A percentile compares a stretch with the other conserved stretches of the same genome.
These are phyloP conservation scores for Penicillium diatomitis DNA, from an alignment of 495 filamentous ascomycete genomes.

Conservation along the genomic window DNA sequence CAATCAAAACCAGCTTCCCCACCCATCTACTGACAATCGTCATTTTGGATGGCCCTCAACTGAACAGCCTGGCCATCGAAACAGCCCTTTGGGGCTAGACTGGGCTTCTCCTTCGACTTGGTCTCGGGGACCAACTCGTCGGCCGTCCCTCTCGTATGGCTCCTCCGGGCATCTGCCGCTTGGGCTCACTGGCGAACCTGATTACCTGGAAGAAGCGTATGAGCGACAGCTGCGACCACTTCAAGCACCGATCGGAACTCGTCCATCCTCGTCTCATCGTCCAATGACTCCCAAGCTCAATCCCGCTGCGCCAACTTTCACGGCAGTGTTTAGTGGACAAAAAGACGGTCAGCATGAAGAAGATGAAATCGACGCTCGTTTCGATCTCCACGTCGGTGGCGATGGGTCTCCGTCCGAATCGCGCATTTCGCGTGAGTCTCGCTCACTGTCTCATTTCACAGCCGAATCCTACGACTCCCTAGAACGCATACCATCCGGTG, in stretches of 20 bases:
- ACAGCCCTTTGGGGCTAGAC: constrained; percentile 44
- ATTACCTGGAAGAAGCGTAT: constrained; percentile 34
- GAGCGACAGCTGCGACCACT: constrained; percentile 38
- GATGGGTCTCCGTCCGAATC: constrained; percentile 53
- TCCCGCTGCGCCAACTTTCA: constrained; percentile 53
- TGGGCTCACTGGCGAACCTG: constrained; percentile 38
- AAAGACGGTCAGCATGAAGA: constrained; percentile 33
- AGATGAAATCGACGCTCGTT: constrained; percentile 22
- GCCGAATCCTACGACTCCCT: constrained; percentile 70
- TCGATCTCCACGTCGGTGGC: constrained; percentile 31
- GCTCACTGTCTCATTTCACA: constrained; percentile 51
- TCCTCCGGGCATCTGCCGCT: constrained; percentile 47
- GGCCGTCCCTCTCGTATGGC: constrained; percentile 47
- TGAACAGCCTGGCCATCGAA: constrained; percentile 43
- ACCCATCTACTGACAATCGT: constrained; percentile 71
- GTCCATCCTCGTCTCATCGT: constrained; percentile 45
- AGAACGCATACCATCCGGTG: constrained; percentile 57
- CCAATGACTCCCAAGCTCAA: constrained; percentile 51
- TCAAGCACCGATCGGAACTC: constrained; percentile 47
- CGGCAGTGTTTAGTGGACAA: constrained; percentile 37
- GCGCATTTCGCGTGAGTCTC: constrained; percentile 52
- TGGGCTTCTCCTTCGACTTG: constrained; percentile 49
- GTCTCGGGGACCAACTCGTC: constrained; percentile 47
- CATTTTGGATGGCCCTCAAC: constrained; percentile 55
- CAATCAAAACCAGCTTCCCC: constrained; percentile 50